Percentiles rank a stretch among this genome's conserved stretches.
These are phyloP conservation scores for Cyclocybe cylindracea DNA, from an alignment of 768 basidiomycete species.

Conservation along the genomic window DNA sequence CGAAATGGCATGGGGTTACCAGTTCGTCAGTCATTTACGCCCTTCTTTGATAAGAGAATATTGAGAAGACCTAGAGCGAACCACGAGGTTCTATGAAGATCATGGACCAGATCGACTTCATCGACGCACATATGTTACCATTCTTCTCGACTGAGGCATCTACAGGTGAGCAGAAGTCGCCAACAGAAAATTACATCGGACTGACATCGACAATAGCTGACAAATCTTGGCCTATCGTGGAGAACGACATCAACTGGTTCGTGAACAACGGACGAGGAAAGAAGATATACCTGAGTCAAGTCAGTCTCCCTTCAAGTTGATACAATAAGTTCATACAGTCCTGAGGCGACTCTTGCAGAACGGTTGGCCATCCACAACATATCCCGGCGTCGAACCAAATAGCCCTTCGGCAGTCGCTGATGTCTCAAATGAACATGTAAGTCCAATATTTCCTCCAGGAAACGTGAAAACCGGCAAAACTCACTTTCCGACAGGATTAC, in stretches of 20 bases:
- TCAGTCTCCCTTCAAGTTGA: conserved; percentile 18
- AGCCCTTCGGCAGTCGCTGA: conserved; percentile 60
- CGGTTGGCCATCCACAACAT: conserved; percentile 76
- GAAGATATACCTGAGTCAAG: conserved; percentile 78
- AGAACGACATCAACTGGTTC: conserved; percentile 66
- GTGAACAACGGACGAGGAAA: conserved; percentile 59
- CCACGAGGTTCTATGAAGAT: conserved; percentile 53
- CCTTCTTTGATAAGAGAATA: not conserved
- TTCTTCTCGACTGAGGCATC: conserved; percentile 64
- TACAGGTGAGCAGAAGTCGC: conserved; percentile 39
- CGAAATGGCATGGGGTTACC: conserved; percentile 64
- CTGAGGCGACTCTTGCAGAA: conserved; percentile 43
- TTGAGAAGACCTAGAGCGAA: conserved; percentile 32
- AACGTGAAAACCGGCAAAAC: not conserved
- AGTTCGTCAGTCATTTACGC: conserved; percentile 27
- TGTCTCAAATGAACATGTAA: conserved; percentile 59
- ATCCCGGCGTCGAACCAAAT: conserved; percentile 62
- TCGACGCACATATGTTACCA: conserved; percentile 72
- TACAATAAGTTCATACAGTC: not conserved
- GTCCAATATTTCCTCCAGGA: conserved; percentile 11
- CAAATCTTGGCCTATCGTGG: conserved; percentile 63
- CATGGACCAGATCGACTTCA: conserved; percentile 58
- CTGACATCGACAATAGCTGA: conserved; percentile 35
- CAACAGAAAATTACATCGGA: too few relatives aligned
- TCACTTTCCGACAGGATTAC: conserved; percentile 46